These are phyloP conservation scores for Populus ilicifolia DNA, from an alignment of 345 rosid species.

Conservation along the genomic window DNA sequence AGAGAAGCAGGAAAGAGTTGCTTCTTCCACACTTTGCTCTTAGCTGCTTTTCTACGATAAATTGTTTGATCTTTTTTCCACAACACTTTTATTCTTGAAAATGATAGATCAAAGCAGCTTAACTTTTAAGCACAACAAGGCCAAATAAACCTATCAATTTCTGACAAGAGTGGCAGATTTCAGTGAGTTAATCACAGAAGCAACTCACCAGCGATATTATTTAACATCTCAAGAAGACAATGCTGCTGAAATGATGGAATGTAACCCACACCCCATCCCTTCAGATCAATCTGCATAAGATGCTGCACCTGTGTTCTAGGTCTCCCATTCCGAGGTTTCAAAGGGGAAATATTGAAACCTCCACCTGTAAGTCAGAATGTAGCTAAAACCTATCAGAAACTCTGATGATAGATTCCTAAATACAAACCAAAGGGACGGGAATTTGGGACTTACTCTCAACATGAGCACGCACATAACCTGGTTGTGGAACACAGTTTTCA, in stretches of 20 bases:
- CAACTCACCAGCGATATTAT: slow-evolving; percentile 84
- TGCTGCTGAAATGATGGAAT: slow-evolving; percentile 88
- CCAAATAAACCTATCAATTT: no score
- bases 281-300: slow-evolving; percentile 91
- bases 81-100: no score
- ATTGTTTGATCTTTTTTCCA: no score
- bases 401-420: neutral
- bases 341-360: slow-evolving; percentile 86
- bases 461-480: slow-evolving; percentile 93
- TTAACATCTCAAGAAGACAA: slow-evolving; percentile 94
- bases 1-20: no score
- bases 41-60: no score
- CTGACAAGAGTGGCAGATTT: no score
- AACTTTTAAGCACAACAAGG: no score
- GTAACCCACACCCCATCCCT: slow-evolving; percentile 97
- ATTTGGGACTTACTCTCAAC: slow-evolving; percentile 69
- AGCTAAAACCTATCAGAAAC: neutral
- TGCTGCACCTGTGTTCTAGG: slow-evolving; percentile 91
- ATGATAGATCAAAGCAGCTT: no score
- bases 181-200: neutral
- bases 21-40: no score
- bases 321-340: slow-evolving; percentile 77
- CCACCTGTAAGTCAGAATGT: slow-evolving; percentile 59
- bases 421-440: slow-evolving; percentile 5
- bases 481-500: slow-evolving; percentile 78